Percentiles rank a stretch among this genome's conserved stretches.
Conservation (phyloP, 768 basidiomycete species). For the Sarcodon aspratus region DNA sequence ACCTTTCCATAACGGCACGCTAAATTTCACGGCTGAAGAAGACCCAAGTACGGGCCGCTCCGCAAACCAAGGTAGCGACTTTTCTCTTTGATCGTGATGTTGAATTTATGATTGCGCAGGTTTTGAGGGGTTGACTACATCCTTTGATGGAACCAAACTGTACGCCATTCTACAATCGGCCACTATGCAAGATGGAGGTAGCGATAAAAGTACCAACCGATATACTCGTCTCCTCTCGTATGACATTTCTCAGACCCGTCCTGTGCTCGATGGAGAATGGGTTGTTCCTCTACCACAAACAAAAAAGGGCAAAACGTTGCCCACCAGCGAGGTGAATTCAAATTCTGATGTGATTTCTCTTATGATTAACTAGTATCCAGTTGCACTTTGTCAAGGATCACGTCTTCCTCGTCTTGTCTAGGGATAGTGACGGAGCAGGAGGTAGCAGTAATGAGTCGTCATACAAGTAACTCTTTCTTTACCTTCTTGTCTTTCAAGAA, state of each 20-base stretch:
- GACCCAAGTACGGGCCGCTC: too few relatives aligned
- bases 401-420: slow-evolving; percentile 46
- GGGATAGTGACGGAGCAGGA: slow-evolving; percentile 52
- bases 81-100: too few relatives aligned
- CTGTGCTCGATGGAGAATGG: slow-evolving; percentile 42
- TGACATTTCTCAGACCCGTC: slow-evolving; percentile 28
- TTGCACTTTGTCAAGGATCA: slow-evolving; percentile 38
- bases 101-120: too few relatives aligned
- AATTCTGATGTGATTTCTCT: too few relatives aligned
- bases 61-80: too few relatives aligned
- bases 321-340: slow-evolving; percentile 31
- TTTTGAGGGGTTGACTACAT: slow-evolving; percentile 43
- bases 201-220: slow-evolving; percentile 30
- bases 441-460: slow-evolving; percentile 34
- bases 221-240: slow-evolving; percentile 49
- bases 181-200: slow-evolving; percentile 51
- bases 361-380: too few relatives aligned
- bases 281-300: slow-evolving; percentile 46
- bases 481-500: neutral
- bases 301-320: slow-evolving; percentile 37
- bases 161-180: slow-evolving; percentile 57
- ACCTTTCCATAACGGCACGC: too few relatives aligned
- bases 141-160: slow-evolving; percentile 32
- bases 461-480: slow-evolving; percentile 33
- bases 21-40: too few relatives aligned